Base-by-base conservation (phyloP, 805 yeast species). In the Kodamaea hsintzibuensis region DNA sequence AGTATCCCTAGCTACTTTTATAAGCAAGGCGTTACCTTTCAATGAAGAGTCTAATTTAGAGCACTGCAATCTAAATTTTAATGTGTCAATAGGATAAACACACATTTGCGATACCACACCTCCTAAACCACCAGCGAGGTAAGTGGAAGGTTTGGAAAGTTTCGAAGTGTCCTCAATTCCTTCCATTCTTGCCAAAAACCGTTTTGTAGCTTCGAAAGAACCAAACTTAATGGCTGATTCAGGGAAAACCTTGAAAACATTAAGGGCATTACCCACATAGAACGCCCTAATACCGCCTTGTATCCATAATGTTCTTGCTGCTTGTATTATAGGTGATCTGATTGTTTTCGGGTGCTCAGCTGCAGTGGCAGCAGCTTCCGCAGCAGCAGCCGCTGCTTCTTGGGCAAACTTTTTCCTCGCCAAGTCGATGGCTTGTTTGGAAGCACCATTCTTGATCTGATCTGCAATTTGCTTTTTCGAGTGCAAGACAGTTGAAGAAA, bases 201-300 rank as follows among this genome's bases (percentile, higher is more conserved):
- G 77, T 64, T 95, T 95, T 0, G 92, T 86, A 4, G 91, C 81
- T 68, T 93, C 99, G 68, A 95, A 93, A 3, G 96, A 85, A 2
- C 99, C 98, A 71, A 95, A 93, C 67, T 95, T 95, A 83, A 93
- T 93, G 1, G 98, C 98, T 38, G 96, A 88, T 68, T 93, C 99
- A 0, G 99, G 99, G 65, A 95, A 90, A 17, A 93, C 97, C 67
- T 93, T 93, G 52, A 92, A 63, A n/a, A 89, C 90, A 67, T 95
- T 95, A 47, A 93, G 76, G 0, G 98, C 98, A 72, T 93, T 93
- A 5, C 98, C 99, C 13, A 92, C 96, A 68, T 95, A 95, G 66
- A 95, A 95, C 0, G 95, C 86, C 53, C 81, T 80, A 3, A 91
- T 52, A 0, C 99, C 99, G 25, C 97, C 98, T 70, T 89, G 95